A percentile compares a stretch with the other conserved stretches of the same genome.
phyloP scores from a whole-genome alignment of 1,139 yeast genomes.

The Lodderomyces theae region DNA sequence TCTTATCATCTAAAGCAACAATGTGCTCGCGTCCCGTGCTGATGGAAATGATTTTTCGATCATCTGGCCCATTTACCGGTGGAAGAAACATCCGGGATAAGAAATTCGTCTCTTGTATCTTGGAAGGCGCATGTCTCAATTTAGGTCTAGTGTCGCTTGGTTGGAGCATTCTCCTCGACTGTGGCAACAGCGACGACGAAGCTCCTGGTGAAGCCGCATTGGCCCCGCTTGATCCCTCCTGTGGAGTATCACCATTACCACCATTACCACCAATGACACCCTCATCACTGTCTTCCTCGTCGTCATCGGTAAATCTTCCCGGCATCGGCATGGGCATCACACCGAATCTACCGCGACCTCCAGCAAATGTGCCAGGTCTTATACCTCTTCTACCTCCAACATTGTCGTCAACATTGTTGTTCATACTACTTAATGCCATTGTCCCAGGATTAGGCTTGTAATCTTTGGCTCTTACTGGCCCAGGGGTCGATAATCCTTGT shows the following conservation, averaged over 20 bases:
- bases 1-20: constrained; percentile 55
- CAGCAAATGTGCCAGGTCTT: constrained; percentile 2
- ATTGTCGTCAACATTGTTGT: constrained; percentile 4
- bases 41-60: constrained; percentile 42
- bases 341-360: constrained; percentile 8
- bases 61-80: constrained; percentile 6
- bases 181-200: constrained; percentile 6
- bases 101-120: constrained; percentile 27
- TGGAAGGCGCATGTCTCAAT: constrained; percentile 8
- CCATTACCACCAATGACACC: constrained; percentile 4
- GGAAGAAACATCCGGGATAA: constrained; percentile 30
- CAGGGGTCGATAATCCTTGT: constrained; percentile 17
- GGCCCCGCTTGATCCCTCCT: background rate
- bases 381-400: constrained; percentile 11
- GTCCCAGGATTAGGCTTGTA: constrained; percentile 29
- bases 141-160: background rate
- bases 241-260: background rate
- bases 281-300: constrained; percentile 7
- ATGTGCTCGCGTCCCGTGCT: constrained; percentile 69
- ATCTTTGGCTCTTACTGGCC: constrained; percentile 17
- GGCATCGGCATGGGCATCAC: constrained; percentile 13
- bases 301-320: constrained; percentile 8
- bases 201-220: too few relatives aligned
- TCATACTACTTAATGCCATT: constrained; percentile 14
- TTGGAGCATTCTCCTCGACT: constrained; percentile 12